phyloP scores from a whole-genome alignment of 1,284 basidiomycete genomes.

The Cryptococcus floricola region DNA sequence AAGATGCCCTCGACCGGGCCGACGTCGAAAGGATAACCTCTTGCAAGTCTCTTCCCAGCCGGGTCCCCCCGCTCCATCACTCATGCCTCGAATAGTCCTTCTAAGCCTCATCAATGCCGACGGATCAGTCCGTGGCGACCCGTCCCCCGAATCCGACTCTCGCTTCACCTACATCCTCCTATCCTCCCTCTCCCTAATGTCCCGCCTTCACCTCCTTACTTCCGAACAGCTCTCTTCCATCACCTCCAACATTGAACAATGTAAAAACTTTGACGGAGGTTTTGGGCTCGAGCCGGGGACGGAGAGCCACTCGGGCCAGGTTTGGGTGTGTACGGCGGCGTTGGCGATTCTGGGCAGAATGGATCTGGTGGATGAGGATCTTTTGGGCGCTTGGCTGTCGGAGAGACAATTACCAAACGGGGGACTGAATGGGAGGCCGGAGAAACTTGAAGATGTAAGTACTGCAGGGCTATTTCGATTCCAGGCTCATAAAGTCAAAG shows the following conservation, averaged over 20 bases:
- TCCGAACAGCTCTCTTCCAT: constrained; percentile 57
- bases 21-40: constrained; percentile 64
- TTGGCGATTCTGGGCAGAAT: constrained; percentile 80
- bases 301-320: constrained; percentile 90
- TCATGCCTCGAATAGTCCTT: constrained; percentile 58
- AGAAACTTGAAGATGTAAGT: constrained; percentile 93
- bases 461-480: background rate
- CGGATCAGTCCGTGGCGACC: constrained; percentile 88
- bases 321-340: constrained; percentile 83
- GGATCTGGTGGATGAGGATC: constrained; percentile 69
- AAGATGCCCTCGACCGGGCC: constrained; percentile 71
- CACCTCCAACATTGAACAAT: constrained; percentile 67
- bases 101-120: constrained; percentile 69
- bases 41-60: constrained; percentile 56
- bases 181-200: constrained; percentile 75
- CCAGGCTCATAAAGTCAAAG: constrained; percentile 49
- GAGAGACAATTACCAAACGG: constrained; percentile 91
- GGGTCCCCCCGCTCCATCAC: background rate
- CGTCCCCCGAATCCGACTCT: constrained; percentile 86
- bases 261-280: constrained; percentile 92
- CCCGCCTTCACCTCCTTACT: constrained; percentile 56
- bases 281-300: constrained; percentile 80
- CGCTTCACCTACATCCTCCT: constrained; percentile 87
- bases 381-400: constrained; percentile 83
- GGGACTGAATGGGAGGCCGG: constrained; percentile 90